Base-by-base conservation (phyloP, 208 protist species). In the Vickermania spadyakhi region DNA sequence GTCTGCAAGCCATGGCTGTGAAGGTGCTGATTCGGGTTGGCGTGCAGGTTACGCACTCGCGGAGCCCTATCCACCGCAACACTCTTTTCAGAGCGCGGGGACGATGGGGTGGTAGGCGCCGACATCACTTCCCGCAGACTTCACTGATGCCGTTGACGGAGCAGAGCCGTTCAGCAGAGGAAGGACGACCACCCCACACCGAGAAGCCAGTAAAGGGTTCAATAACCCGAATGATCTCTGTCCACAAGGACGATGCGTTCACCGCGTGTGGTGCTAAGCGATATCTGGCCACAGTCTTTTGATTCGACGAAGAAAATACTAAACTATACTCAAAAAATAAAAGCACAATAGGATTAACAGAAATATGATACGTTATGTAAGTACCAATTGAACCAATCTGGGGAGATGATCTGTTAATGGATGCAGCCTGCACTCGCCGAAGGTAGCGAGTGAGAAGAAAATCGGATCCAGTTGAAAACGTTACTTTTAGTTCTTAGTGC, bases 291-390 rank as follows among this genome's bases (percentile, higher is more conserved):
- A 58, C 58, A 13, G 52, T 71, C 21, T 53, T 57, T 50, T 60
- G 64, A 25, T 67, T 59, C 1, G 59, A 60, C 0, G 70, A 28
- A 22, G 68, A 75, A 52, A 65, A 70, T 2, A 71, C 56, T 4
- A 66, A 2, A 56, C 31, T 58, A 60, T 63, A 75, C 64, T 58
- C 69, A 49, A 18, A 49, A 49, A 49, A 49, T 21, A 49, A 49
- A 49, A 49, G 18, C 41, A 49, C 41, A 49, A 49, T 11, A 11
- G 18, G 11, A 18, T 11, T 21, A 49, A 49, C 13, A 21, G 41
- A 49, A 18, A 49, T 49, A 49, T 18, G 13, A 49, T 11, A 49
- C 13, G 41, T 30, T 26, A 45, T 27, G 49, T 61, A 41, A 59
- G 31, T 18, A 28, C 51, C 7, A 26, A 25, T 0, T 58, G 28